phyloP scores from a whole-genome alignment of 768 basidiomycete species.

The Pisolithus marmoratus region DNA sequence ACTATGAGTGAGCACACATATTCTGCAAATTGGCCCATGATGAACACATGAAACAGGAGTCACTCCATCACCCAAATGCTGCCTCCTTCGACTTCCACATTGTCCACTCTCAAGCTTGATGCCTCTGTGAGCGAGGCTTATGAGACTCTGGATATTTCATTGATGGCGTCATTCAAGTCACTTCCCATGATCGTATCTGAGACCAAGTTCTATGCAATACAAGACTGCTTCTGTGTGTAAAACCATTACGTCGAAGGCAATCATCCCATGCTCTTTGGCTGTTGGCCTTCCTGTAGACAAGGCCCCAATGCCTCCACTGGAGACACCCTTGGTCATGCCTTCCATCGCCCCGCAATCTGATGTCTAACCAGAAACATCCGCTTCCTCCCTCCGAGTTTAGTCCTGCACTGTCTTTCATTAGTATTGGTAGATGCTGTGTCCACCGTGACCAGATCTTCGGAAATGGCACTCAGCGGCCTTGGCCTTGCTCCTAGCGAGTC shows the following conservation, averaged over 20 bases:
- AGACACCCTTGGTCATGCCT: constrained; percentile 18
- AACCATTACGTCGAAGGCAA: constrained; percentile 30
- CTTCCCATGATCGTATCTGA: too few species aligned
- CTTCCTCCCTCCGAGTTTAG: constrained; percentile 31
- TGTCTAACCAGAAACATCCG: constrained; percentile 10
- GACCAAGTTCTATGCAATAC: constrained; percentile 34
- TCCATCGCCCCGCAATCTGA: constrained; percentile 24
- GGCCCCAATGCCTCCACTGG: constrained; percentile 20
- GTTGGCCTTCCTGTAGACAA: constrained; percentile 23
- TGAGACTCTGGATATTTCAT: too few species aligned
- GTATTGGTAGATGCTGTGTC: constrained; percentile 6
- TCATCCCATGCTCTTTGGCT: constrained; percentile 31
- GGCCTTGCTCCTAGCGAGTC: constrained; percentile 25
- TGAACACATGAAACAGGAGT: constrained; percentile 30
- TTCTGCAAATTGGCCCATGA: constrained; percentile 29
- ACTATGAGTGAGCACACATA: constrained; percentile 28
- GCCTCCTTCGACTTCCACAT: too few species aligned
- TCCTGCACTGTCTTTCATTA: constrained; percentile 20
- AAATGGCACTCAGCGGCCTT: constrained; percentile 1
- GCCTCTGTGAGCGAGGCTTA: too few species aligned
- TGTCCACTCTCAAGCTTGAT: too few species aligned
- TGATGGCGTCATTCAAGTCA: constrained; percentile 48
- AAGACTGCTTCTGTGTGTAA: constrained; percentile 40
- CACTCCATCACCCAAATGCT: too few species aligned
- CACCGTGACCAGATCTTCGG: too few species aligned